phyloP scores from a whole-genome alignment of 1,139 yeast species.

The Taiozyma sp. region DNA sequence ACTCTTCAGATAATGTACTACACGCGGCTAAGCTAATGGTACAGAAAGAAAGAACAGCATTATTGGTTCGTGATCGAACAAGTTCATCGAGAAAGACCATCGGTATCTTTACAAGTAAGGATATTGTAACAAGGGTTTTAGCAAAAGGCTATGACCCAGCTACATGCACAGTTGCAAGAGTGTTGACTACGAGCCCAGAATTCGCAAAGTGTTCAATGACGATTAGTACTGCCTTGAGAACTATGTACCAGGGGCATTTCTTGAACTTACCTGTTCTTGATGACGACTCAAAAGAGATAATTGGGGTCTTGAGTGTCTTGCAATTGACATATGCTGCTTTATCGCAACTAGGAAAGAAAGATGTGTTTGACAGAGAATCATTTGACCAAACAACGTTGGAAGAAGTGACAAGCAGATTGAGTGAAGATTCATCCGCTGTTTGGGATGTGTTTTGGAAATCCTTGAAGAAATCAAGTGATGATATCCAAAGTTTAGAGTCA shows the following conservation, averaged over 20 bases:
- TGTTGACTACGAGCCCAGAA: slow-evolving; percentile 38
- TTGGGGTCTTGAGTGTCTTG: slow-evolving; percentile 36
- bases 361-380: slow-evolving; percentile 20
- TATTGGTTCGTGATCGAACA: slow-evolving; percentile 30
- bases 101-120: slow-evolving; percentile 39
- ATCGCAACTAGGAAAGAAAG: slow-evolving; percentile 26
- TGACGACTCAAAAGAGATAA: slow-evolving; percentile 24
- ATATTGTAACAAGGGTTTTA: slow-evolving; percentile 34
- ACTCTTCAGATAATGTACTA: slow-evolving; percentile 29
- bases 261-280: slow-evolving; percentile 35
- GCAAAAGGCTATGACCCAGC: slow-evolving; percentile 30
- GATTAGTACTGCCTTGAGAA: slow-evolving; percentile 35
- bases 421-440: slow-evolving; percentile 27
- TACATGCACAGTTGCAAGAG: slow-evolving; percentile 33
- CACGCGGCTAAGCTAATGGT: slow-evolving; percentile 32
- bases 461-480: slow-evolving; percentile 27
- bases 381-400: slow-evolving; percentile 22
- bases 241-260: slow-evolving; percentile 40
- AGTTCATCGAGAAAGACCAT: slow-evolving; percentile 26
- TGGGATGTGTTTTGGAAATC: slow-evolving; percentile 38
- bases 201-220: slow-evolving; percentile 33
- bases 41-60: slow-evolving; percentile 31
- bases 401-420: slow-evolving; percentile 21
- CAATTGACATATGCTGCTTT: slow-evolving; percentile 35
- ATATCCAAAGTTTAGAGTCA: slow-evolving; percentile 21